Evolutionary conservation across 164 flowering plant species (phyloP), one percentile per base, ranked within the genome.

Genomic region (Aristolochia californica): DNA sequence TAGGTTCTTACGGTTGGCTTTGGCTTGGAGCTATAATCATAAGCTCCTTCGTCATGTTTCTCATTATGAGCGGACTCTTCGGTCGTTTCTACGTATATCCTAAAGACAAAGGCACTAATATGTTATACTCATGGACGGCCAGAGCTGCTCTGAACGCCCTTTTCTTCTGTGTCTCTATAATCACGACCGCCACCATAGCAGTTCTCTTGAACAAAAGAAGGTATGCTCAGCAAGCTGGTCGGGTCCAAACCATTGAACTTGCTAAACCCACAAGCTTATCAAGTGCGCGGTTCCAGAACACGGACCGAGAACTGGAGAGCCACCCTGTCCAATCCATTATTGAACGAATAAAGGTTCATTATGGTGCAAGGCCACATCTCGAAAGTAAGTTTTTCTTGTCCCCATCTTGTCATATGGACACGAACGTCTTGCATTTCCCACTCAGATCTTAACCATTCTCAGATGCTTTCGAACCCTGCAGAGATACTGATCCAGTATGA

Each of bases 1-100:
- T 86, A 26, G 98, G 96, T 34, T 75, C 82, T 34, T 79, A 84
- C 45, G 66, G 77, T 63, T 83, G 91, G 91, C 82, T 86, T 4
- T 91, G 88, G 77, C 87, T 91, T 2, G 85, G 74, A 0, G 62
- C 73, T 0, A 75, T 91, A 27, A 83, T 91, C 10, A 72, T 88
- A 5, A 78, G 83, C 8, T 84, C 98, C 2, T 88, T 87, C 45
- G 13, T 82, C 27, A 68, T 74, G n/a, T 88, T 70, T 66, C 77
- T 86, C 0, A 28, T 86, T 28, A 61, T 82, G n/a, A 38, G 80
- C 11, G 89, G 84, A 20, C 27, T 83, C 27, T 49, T 79, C 21
- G 77, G 70, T 1, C 73, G 64, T 18, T 83, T 63, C 72, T 73
- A 80, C 67, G 82, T 88, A 11, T 79, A 81, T 71, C 89, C 90